Percentiles rank a stretch among this genome's conserved stretches.
Evolutionary conservation across 176 grass and related monocot species (phyloP).

Genomic region (Hordeum vulgare): MorexV3_pseudomolecules_assembly NC_058524.1:188603512-188604011

Average conservation of each 20-base stretch:
- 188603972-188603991: constrained; percentile 41
- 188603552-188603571: neutral
- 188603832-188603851: neutral
- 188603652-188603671: too few species aligned
- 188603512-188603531: neutral
- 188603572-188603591: neutral
- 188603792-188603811: neutral
- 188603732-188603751: neutral
- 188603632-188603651: neutral
- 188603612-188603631: neutral
- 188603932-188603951: constrained; percentile 64
- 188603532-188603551: neutral
- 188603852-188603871: constrained; percentile 17
- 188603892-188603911: constrained; percentile 53
- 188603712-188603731: neutral
- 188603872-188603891: constrained; percentile 38
- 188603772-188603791: neutral
- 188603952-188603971: constrained; percentile 76
- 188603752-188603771: neutral
- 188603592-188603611: neutral
- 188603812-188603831: neutral
- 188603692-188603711: neutral
- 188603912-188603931: constrained; percentile 66
- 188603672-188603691: neutral
- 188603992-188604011: constrained; percentile 40